Conservation (phyloP, 164 flowering plant genomes). For the Magnolia kwangsiensis region DNA sequence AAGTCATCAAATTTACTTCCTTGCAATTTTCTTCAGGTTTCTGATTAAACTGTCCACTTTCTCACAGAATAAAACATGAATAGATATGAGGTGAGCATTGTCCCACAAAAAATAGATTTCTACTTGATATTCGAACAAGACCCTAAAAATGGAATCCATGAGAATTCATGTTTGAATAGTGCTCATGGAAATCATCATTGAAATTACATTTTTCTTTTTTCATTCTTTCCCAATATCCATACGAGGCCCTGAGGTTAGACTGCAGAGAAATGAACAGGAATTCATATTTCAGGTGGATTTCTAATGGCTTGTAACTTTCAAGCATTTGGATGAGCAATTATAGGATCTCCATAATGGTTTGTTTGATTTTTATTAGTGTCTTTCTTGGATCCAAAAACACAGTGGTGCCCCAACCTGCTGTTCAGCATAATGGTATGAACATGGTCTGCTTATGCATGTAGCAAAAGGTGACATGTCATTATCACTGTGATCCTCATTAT, state of each 20-base stretch:
- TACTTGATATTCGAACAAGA: too few relatives aligned
- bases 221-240: too few relatives aligned
- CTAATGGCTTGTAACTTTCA: not conserved
- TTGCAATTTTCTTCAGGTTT: not conserved
- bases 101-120: too few relatives aligned
- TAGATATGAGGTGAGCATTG: not conserved
- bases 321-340: not conserved
- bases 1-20: conserved; percentile 18
- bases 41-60: not conserved
- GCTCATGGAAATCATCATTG: too few relatives aligned
- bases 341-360: not conserved
- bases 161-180: too few relatives aligned
- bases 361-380: not conserved
- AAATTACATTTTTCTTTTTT: too few relatives aligned
- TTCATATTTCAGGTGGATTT: not conserved
- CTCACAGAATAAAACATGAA: not conserved
- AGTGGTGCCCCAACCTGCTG: not conserved
- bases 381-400: not conserved
- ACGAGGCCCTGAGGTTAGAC: not conserved
- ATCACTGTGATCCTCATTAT: not conserved
- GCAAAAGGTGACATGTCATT: too few relatives aligned
- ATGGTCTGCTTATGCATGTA: too few relatives aligned
- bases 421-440: not conserved
- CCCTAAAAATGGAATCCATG: too few relatives aligned
- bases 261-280: not conserved